Evolutionary conservation across 345 rosid species (phyloP).

Genomic region (Salix koriyanagi): DNA sequence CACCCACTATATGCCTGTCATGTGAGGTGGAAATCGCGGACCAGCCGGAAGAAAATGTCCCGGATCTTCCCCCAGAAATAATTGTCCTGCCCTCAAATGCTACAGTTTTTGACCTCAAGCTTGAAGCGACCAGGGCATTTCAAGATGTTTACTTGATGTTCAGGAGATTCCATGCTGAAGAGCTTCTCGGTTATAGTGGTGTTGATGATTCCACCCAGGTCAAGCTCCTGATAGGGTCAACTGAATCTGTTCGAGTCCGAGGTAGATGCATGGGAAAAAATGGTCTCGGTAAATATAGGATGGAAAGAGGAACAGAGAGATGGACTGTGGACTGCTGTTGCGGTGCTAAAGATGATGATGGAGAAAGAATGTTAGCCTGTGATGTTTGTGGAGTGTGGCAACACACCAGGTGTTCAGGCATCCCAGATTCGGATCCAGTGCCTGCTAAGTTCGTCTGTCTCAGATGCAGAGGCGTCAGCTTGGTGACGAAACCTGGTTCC

Average conservation of each 20-base stretch:
- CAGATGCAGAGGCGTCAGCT: slow-evolving; percentile 24
- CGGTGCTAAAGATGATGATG: slow-evolving; percentile 72
- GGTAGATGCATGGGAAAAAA: slow-evolving; percentile 47
- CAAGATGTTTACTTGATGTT: slow-evolving; percentile 57
- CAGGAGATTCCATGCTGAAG: slow-evolving; percentile 55
- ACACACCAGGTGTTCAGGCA: slow-evolving; percentile 67
- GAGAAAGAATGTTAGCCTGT: slow-evolving; percentile 72
- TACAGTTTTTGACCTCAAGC: slow-evolving; percentile 48
- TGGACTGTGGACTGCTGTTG: slow-evolving; percentile 68
- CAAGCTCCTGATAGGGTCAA: slow-evolving; percentile 38
- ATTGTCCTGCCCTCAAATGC: slow-evolving; percentile 41
- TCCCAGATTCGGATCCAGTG: slow-evolving; percentile 41
- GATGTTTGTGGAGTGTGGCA: slow-evolving; percentile 69
- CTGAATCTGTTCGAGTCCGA: slow-evolving; percentile 30
- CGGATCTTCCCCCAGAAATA: slow-evolving; percentile 40
- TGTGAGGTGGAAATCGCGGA: slow-evolving; percentile 48
- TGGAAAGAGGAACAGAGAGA: slow-evolving; percentile 66
- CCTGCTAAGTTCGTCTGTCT: slow-evolving; percentile 54
- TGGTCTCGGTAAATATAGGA: slow-evolving; percentile 34
- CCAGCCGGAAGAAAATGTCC: slow-evolving; percentile 23
- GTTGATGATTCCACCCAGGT: slow-evolving; percentile 61
- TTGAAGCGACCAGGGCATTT: slow-evolving; percentile 46
- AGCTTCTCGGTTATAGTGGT: slow-evolving; percentile 47
- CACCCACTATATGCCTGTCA: slow-evolving; percentile 23
- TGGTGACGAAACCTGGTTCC: slow-evolving; percentile 1